Evolutionary conservation across 805 yeast genomes (phyloP).

Genomic region (Wickerhamomyces bovis): DNA sequence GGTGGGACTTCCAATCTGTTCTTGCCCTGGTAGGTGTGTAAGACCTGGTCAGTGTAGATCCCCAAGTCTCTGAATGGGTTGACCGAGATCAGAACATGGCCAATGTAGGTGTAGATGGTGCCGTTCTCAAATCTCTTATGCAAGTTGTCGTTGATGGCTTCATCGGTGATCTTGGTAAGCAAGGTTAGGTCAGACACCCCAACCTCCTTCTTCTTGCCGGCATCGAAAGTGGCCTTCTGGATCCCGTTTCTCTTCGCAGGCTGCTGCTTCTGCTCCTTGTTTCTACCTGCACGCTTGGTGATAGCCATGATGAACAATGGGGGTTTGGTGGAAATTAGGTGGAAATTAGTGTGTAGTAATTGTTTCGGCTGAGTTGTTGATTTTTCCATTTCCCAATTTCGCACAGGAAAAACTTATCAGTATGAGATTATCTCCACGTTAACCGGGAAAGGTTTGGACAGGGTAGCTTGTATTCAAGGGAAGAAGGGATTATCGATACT

Average conservation of each 20-base stretch:
- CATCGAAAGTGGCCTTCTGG: slow-evolving; percentile 87
- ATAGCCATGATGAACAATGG: slow-evolving; percentile 63
- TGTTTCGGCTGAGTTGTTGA: background rate
- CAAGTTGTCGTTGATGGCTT: slow-evolving; percentile 85
- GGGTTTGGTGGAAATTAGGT: background rate
- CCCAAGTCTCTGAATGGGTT: slow-evolving; percentile 97
- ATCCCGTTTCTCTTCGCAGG: slow-evolving; percentile 57
- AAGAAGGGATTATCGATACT: too few species aligned
- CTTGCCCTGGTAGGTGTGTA: slow-evolving; percentile 79
- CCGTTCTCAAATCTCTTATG: slow-evolving; percentile 86
- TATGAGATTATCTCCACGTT: background rate
- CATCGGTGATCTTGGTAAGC: slow-evolving; percentile 83
- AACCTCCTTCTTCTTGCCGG: slow-evolving; percentile 88
- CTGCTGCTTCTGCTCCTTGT: slow-evolving; percentile 39
- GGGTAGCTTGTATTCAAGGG: too few species aligned
- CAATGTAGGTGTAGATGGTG: slow-evolving; percentile 87
- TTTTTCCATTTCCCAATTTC: background rate
- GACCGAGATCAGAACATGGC: slow-evolving; percentile 90
- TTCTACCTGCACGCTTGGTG: slow-evolving; percentile 68
- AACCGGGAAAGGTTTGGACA: background rate
- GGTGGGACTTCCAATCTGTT: slow-evolving; percentile 96
- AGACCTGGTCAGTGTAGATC: slow-evolving; percentile 76
- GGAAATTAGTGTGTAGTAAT: background rate
- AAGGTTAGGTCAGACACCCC: slow-evolving; percentile 95
- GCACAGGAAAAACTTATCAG: background rate